Evolutionary conservation across 202 grass and related monocot genomes (phyloP), one percentile per base, ranked within the genome.

Genomic region (Alloteropsis angusta): DNA sequence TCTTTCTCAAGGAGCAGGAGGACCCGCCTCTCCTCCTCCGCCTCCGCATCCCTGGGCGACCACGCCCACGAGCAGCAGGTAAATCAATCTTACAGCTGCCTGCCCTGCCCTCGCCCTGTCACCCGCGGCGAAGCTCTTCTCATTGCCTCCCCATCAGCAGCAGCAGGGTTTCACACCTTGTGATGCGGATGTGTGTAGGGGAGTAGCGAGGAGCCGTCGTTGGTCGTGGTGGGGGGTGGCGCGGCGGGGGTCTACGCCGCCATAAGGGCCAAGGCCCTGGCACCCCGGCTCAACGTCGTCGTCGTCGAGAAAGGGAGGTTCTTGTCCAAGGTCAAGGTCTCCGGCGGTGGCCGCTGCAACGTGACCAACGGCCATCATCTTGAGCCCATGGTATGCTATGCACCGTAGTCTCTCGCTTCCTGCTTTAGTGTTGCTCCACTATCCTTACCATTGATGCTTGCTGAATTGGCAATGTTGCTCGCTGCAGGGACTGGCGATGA

Each of bases 281-380:
- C 89, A 32, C 89, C 95, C 60, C 71, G 56, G 53, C 78, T 98
- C 35, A 94, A 88, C 80, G 95, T 98, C 19, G 15, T 87, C 54
- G 87, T 97, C 78, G 38, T 94, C 41, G 91, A 92, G 38, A 97
- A 97, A 71, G 95, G 89, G 5, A 94, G 78, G 86, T 91, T 91
- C 78, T 84, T 98, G 78, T 91, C 91, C 61, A 97, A 93, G 86
- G 92, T 94, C 65, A 94, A 90, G 60, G 89, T 98, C 63, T 98
- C 92, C 36, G 92, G 92, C 63, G 95, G 95, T 36, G 95, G 95
- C 32, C 86, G 95, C 65, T 94, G 92, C 89, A 98, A 98, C 39
- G 91, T 94, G 9, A 98, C 92, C 48, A 98, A 98, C 48, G 89
- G 92, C 21, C 92, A 93, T 85, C 89, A 90, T 65, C 65, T 85